Conservation (phyloP, 2,329 filamentous ascomycete genomes). For the Pseudocercospora crystallina region DNA sequence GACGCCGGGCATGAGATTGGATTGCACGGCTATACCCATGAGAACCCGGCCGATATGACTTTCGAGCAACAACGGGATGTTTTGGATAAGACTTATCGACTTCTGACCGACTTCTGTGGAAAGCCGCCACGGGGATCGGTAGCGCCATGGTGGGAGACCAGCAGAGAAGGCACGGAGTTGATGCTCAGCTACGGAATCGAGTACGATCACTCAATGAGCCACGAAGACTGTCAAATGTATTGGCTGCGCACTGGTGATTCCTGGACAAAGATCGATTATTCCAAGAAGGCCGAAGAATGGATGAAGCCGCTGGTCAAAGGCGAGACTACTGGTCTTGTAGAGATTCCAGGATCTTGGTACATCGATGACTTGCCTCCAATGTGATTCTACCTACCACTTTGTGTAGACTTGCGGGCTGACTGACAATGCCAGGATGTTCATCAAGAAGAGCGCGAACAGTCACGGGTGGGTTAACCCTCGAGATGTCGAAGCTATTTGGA, state of each 20-base stretch:
- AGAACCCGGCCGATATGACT: conserved; percentile 70
- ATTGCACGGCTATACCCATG: conserved; percentile 70
- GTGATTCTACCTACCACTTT: conserved; percentile 54
- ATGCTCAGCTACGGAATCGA: conserved; percentile 66
- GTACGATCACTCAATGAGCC: conserved; percentile 66
- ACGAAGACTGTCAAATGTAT: conserved; percentile 63
- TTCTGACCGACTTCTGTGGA: conserved; percentile 67
- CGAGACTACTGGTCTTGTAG: conserved; percentile 60
- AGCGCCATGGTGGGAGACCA: conserved; percentile 72
- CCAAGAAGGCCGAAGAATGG: conserved; percentile 60
- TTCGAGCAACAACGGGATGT: conserved; percentile 72
- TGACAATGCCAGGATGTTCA: conserved; percentile 58
- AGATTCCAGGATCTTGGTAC: conserved; percentile 51
- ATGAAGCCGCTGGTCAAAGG: conserved; percentile 64
- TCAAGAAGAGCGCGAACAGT: conserved; percentile 62
- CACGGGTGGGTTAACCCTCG: conserved; percentile 57
- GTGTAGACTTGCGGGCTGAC: neutral
- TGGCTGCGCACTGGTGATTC: conserved; percentile 61
- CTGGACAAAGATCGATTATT: conserved; percentile 68
- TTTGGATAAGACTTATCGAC: conserved; percentile 67
- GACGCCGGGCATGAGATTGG: conserved; percentile 65
- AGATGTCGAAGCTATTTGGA: conserved; percentile 64
- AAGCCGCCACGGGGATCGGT: conserved; percentile 70
- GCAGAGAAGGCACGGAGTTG: conserved; percentile 63
- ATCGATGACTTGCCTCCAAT: conserved; percentile 58